These are phyloP conservation scores for Chaetomiaceae sp. DNA, from an alignment of 2,329 filamentous ascomycete genomes.

Conservation along the genomic window DNA sequence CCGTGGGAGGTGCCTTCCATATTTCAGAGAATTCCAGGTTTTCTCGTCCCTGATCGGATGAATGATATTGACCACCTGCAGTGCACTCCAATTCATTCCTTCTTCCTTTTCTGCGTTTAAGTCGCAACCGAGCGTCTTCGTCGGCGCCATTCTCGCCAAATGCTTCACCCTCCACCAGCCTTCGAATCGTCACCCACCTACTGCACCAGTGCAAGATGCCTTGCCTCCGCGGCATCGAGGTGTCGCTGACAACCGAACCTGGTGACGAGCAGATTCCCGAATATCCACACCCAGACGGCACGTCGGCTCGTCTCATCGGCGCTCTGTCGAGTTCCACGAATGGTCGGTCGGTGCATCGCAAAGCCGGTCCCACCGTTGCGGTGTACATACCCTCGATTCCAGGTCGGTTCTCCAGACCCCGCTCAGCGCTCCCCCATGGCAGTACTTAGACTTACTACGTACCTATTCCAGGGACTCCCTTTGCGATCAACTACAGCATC, in stretches of 20 bases:
- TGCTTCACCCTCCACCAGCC: too few species aligned
- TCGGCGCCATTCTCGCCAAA: too few species aligned
- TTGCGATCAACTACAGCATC: conserved; percentile 48
- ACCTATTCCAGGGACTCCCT: conserved; percentile 45
- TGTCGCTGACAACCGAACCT: conserved; percentile 39
- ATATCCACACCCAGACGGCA: conserved; percentile 50
- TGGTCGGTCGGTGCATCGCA: conserved; percentile 18
- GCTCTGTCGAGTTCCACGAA: neutral
- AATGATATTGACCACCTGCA: too few species aligned
- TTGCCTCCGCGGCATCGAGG: conserved; percentile 43
- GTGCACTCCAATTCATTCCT: too few species aligned
- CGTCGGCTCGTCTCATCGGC: conserved; percentile 32
- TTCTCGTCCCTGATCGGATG: too few species aligned
- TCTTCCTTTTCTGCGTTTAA: too few species aligned
- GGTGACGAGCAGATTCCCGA: conserved; percentile 42
- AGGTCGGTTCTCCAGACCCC: conserved; percentile 34
- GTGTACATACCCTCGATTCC: conserved; percentile 54
- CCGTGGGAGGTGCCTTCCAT: too few species aligned
- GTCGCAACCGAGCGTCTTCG: too few species aligned
- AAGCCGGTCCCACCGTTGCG: conserved; percentile 41
- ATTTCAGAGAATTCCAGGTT: too few species aligned
- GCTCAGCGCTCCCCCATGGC: neutral
- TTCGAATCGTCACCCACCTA: too few species aligned
- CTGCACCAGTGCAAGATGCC: conserved; percentile 37
- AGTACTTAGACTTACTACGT: conserved; percentile 1